Base-by-base conservation (phyloP, 2,329 filamentous ascomycete genomes). In the Clarireedia paspali region DNA sequence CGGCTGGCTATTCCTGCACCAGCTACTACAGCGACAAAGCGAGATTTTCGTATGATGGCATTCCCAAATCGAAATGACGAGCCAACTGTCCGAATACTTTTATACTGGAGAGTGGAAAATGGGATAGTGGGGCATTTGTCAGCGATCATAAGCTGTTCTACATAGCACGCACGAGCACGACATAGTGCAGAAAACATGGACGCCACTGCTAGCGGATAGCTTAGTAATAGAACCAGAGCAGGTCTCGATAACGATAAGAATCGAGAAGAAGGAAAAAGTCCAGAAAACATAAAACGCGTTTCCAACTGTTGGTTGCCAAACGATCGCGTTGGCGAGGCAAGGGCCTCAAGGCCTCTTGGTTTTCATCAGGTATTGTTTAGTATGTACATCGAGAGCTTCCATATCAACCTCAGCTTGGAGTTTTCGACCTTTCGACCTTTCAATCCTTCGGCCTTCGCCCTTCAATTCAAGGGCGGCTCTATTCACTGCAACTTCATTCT, bases 231-330 rank as follows among this genome's bases (percentile, higher is more conserved):
- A 42, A 42, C 20, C 20, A 17, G n/a, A 15, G 10, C 17, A 6
- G 6, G 17, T 52, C 26, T 14, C 39, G 50, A 45, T 52, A 52
- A 52, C 26, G 50, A 52, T 52, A 52, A 52, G 48, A 23, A 44
- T 14, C 15, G 26, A 20, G 20, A 20, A 20, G 20, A 20, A 20
- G 20, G 20, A 12, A 40, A 44, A 42, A 23, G 20, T 20, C 2
- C 20, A 50, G 12, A 27, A 9, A 20, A 9, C 7, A 14, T 2
- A 24, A 38, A 36, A 38, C 20, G 20, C 23, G 20, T 20, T 20
- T 20, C 20, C 20, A 20, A 20, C 20, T 20, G 20, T 20, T 20
- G 20, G 20, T 20, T 20, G 39, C 9, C 39, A 15, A 42, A 14
- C 15, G 6, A 42, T 42, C 39, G 39, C 39, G 39, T 42, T 15